Evolutionary conservation across 345 rosid genomes (phyloP).

Genomic region (Balakata baccata): DNA sequence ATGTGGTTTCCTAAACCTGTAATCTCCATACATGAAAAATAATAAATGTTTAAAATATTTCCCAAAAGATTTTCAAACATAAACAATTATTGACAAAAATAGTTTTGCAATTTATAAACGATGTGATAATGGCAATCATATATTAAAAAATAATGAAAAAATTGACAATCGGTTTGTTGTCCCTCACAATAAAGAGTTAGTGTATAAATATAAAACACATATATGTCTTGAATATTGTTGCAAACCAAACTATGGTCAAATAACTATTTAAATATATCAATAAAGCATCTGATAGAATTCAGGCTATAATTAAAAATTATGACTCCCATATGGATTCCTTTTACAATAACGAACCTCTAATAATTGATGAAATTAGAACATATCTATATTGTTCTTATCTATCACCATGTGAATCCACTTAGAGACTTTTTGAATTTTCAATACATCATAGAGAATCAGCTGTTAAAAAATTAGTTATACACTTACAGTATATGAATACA

Average conservation of each 20-base stretch:
- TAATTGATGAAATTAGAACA: neutral
- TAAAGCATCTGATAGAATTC: neutral
- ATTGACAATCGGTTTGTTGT: constrained; percentile 3
- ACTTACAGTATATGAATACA: neutral
- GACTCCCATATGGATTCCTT: too few species aligned
- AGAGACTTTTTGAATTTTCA: neutral
- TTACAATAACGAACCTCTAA: neutral
- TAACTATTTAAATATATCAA: neutral
- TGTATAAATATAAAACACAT: constrained; percentile 2
- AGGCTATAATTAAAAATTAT: neutral
- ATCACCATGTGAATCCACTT: neutral
- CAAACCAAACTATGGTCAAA: neutral
- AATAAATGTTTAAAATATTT: too few species aligned
- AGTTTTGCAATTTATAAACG: too few species aligned
- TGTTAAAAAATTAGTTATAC: neutral
- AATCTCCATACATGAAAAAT: too few species aligned
- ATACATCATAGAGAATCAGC: neutral
- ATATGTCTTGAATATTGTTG: neutral
- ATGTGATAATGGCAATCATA: too few species aligned
- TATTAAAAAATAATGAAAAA: too few species aligned
- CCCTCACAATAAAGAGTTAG: neutral
- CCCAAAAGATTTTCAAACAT: too few species aligned
- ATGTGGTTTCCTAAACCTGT: too few species aligned
- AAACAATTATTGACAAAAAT: too few species aligned
- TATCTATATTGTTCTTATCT: too few species aligned